Percentiles rank a stretch among this genome's conserved stretches.
phyloP scores from a whole-genome alignment of 164 flowering plant species.

The Macadamia tetraphylla region DNA sequence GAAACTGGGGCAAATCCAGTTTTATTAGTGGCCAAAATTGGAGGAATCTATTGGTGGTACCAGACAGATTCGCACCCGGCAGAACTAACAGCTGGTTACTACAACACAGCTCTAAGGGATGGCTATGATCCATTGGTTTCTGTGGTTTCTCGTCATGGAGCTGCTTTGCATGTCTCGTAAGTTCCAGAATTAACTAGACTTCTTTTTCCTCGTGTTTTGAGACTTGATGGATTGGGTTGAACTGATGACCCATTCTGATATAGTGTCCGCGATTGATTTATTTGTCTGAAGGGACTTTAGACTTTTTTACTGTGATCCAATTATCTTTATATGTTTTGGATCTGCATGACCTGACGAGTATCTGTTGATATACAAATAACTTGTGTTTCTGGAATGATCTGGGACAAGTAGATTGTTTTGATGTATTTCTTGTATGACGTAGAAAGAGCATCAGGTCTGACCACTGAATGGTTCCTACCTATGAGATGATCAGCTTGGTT shows the following conservation, averaged over 20 bases:
- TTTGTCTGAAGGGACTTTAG: no score
- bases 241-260: background rate
- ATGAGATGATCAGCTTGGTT: no score
- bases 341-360: no score
- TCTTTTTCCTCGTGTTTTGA: background rate
- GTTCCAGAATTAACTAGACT: slow-evolving; percentile 10
- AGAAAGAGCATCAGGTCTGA: no score
- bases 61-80: slow-evolving; percentile 50
- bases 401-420: no score
- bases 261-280: no score
- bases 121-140: slow-evolving; percentile 51
- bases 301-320: no score
- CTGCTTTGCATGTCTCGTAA: slow-evolving; percentile 52
- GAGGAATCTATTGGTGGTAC: slow-evolving; percentile 55
- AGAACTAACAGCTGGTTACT: slow-evolving; percentile 61
- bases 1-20: slow-evolving; percentile 24
- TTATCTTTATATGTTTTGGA: no score
- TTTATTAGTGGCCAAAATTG: slow-evolving; percentile 49
- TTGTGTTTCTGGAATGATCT: no score
- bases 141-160: slow-evolving; percentile 54
- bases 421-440: no score
- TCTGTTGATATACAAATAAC: no score
- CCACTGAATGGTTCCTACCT: no score
- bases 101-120: slow-evolving; percentile 46
- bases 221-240: background rate